These are phyloP conservation scores for Geotrichum fermentans DNA, from an alignment of 1,139 yeast genomes.

Conservation along the genomic window DNA sequence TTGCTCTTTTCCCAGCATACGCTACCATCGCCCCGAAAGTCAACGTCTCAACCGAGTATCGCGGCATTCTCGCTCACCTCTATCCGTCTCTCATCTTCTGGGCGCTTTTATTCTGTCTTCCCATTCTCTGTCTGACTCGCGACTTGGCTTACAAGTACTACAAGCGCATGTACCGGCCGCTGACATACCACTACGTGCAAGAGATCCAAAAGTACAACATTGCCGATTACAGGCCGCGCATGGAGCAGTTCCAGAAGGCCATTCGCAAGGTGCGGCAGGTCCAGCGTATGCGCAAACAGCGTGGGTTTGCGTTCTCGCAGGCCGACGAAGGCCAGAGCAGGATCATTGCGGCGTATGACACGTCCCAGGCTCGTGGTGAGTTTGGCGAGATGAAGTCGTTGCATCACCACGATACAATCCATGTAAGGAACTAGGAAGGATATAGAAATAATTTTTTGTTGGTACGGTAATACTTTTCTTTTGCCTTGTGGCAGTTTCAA, in stretches of 20 bases:
- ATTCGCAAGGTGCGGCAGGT: constrained; percentile 96
- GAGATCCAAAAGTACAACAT: constrained; percentile 94
- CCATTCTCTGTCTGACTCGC: constrained; percentile 71
- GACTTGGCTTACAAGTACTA: constrained; percentile 94
- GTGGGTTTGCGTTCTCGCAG: constrained; percentile 98
- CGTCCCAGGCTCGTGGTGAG: constrained; percentile 59
- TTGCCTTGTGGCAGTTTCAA: too few species aligned
- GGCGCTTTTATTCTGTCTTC: constrained; percentile 73
- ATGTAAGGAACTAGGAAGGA: constrained; percentile 5
- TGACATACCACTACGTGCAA: constrained; percentile 89
- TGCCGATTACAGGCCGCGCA: constrained; percentile 88
- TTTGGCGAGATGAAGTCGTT: constrained; percentile 46
- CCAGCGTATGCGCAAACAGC: constrained; percentile 93
- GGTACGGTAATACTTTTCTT: too few species aligned
- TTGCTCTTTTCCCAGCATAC: constrained; percentile 80
- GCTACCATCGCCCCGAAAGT: constrained; percentile 79
- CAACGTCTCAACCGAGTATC: constrained; percentile 76
- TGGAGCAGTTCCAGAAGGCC: constrained; percentile 95
- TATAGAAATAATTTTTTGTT: not conserved
- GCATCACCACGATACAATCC: constrained; percentile 19
- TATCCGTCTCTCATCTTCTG: constrained; percentile 80
- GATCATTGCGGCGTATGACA: constrained; percentile 89
- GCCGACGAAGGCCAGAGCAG: constrained; percentile 92
- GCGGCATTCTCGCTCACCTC: constrained; percentile 70
- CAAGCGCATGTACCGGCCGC: constrained; percentile 86